phyloP scores from a whole-genome alignment of 2,329 filamentous ascomycete genomes.

The Hawksworthiomyces lignivorus region DNA sequence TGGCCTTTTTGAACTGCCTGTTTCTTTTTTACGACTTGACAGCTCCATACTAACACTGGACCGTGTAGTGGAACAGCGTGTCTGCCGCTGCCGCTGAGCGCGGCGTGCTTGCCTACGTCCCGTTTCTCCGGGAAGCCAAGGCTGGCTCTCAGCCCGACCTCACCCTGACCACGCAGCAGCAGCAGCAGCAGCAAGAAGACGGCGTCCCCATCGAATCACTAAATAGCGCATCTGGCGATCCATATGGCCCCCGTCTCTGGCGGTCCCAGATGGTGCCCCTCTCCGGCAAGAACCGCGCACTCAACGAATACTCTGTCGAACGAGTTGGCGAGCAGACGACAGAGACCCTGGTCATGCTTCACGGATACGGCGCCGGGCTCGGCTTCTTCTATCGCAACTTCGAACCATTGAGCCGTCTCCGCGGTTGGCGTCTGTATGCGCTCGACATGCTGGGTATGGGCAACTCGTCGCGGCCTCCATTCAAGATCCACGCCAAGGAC shows the following conservation, averaged over 20 bases:
- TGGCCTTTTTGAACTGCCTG: no score
- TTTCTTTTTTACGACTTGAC: conserved; percentile 4
- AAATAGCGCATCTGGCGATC: conserved; percentile 48
- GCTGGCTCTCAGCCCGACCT: conserved; percentile 19
- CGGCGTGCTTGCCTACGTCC: conserved; percentile 77
- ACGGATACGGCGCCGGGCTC: conserved; percentile 91
- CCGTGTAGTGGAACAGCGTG: conserved; percentile 74
- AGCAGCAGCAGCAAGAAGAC: conserved; percentile 12
- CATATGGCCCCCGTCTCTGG: conserved; percentile 80
- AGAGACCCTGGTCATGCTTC: conserved; percentile 88
- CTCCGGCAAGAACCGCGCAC: conserved; percentile 72
- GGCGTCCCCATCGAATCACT: conserved; percentile 24
- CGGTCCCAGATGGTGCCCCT: conserved; percentile 76
- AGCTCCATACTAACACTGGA: conserved; percentile 13
- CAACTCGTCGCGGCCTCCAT: conserved; percentile 73
- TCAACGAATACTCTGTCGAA: conserved; percentile 93
- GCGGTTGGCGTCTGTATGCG: conserved; percentile 84
- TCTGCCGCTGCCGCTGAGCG: conserved; percentile 80
- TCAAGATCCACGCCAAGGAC: conserved; percentile 78
- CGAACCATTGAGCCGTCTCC: conserved; percentile 69
- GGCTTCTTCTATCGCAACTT: conserved; percentile 99
- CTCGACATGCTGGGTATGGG: conserved; percentile 96
- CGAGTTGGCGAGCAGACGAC: conserved; percentile 69
- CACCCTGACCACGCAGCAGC: conserved; percentile 5
- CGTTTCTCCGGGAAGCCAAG: conserved; percentile 70